Percentiles rank a stretch among this genome's conserved stretches.
Conservation (phyloP, 106 monocot species). For the Agapanthus africanus region DNA sequence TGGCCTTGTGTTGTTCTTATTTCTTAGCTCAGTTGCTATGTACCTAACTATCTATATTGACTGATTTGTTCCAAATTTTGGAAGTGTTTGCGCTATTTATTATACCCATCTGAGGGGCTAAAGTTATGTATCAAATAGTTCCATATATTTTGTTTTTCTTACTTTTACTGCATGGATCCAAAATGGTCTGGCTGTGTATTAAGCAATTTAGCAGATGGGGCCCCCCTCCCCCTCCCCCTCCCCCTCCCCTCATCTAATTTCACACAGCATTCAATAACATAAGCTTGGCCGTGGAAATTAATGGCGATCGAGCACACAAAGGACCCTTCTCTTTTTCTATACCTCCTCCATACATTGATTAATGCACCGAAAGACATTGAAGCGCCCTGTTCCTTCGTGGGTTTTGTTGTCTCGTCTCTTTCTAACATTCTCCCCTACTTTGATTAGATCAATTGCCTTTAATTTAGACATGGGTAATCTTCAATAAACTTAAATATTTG, state of each 20-base stretch:
- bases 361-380: neutral
- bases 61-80: neutral
- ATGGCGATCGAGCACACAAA: neutral
- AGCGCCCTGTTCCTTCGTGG: neutral
- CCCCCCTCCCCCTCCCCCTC: too few relatives aligned
- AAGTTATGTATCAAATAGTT: too few relatives aligned
- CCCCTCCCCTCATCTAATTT: too few relatives aligned
- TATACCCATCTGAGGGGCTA: too few relatives aligned
- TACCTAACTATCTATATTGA: neutral
- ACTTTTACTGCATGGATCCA: neutral
- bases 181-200: neutral
- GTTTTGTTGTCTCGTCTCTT: conserved; percentile 2
- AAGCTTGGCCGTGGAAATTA: neutral
- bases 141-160: neutral
- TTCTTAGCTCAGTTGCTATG: neutral
- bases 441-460: neutral
- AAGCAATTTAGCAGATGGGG: neutral
- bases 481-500: neutral
- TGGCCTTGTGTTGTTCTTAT: neutral
- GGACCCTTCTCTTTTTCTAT: neutral
- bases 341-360: neutral
- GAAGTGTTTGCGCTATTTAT: neutral
- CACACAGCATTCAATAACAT: neutral
- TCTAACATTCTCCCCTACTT: neutral
- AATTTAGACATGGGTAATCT: neutral